Evolutionary conservation across 1,284 basidiomycete species (phyloP), one percentile per base, ranked within the genome.

Genomic region (Ustilago nuda): DNA sequence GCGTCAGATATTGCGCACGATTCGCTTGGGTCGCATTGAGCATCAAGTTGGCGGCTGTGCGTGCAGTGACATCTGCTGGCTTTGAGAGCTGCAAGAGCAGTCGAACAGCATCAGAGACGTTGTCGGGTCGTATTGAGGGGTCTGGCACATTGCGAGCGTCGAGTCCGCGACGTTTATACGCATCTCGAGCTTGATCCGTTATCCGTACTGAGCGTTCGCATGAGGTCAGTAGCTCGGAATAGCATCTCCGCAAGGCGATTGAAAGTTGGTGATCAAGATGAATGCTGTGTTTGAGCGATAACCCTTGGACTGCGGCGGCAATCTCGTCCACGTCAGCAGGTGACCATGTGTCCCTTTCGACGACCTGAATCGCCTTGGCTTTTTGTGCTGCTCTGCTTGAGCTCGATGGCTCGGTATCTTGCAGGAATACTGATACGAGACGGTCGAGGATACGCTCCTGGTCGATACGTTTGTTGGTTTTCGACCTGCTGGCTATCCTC

Each of bases 211-310:
- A 69, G 36, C 61, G 70, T 4, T 67, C 39, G 48, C 63, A 59
- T 2, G 70, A 66, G 13, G 57, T 13, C 0, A 58, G 50, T 12
- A 77, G 66, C 66, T 71, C 57, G 3, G 59, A 37, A 36, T 69
- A 67, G 67, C 70, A 73, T 55, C 63, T 32, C 11, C 43, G 46
- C 11, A 77, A 54, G 2, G 75, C 75, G 5, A 50, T 37, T 0
- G 75, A 60, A 15, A 77, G 75, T 30, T 72, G 66, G 37, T 69
- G 66, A 46, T 68, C 66, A 46, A 77, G 70, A 45, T 77, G 55
- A 32, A 77, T 77, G 55, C 63, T 64, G 50, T 77, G 66, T 36
- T 60, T 69, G 43, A 69, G 75, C 23, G 70, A 69, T 23, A 76
- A 69, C 17, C 75, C 75, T 3, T 72, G 57, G 13, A 77, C 50